Base-by-base conservation (phyloP, 345 rosid species). In the Eucalyptus sp. region DNA sequence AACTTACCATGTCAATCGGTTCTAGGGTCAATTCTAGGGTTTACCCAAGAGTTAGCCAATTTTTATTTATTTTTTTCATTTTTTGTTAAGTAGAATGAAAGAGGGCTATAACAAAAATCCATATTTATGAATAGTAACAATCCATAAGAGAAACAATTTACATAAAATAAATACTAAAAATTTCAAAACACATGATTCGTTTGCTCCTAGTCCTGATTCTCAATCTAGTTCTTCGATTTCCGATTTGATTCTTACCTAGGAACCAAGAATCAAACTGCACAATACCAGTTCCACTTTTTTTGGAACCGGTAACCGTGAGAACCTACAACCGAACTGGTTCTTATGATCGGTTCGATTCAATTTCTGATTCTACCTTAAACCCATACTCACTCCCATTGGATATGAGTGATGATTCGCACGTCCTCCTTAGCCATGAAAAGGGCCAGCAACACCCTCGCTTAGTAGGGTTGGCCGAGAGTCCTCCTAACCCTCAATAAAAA, bases 261-360 rank as follows among this genome's bases (percentile, higher is more conserved):
- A 56, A 56, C 62, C 1, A 56, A 0, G 29, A 56, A 56, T 24
- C 62, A 56, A 56, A 56, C 11, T 56, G 13, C 62, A 56, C 11
- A 56, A 56, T 56, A 56, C 62, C 0, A 1, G 4, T 54, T 54
- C 10, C 25, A 54, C 58, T 54, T 3, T 54, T 56, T 56, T 22
- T 22, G 29, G 25, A 56, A 22, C 6, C 1, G 0, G 13, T 56
- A 56, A 56, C 13, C 0, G 2, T 0, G 1, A 24, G 62, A 20
- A 56, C 62, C 0, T 56, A 6, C 10, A 24, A 56, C 3, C 1
- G 0, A 56, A 24, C 0, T 56, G 29, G 29, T 56, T 56, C 29
- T 8, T 56, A 56, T 8, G 62, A 56, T 56, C 6, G 2, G 0
- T 56, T 22, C 6, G 12, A 0, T 56, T 56, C 27, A 10, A 56